Percentiles rank a stretch among this genome's conserved stretches.
These are phyloP conservation scores for Kentomonas sorsogonicus DNA, from an alignment of 208 protist genomes.

Conservation along the genomic window DNA sequence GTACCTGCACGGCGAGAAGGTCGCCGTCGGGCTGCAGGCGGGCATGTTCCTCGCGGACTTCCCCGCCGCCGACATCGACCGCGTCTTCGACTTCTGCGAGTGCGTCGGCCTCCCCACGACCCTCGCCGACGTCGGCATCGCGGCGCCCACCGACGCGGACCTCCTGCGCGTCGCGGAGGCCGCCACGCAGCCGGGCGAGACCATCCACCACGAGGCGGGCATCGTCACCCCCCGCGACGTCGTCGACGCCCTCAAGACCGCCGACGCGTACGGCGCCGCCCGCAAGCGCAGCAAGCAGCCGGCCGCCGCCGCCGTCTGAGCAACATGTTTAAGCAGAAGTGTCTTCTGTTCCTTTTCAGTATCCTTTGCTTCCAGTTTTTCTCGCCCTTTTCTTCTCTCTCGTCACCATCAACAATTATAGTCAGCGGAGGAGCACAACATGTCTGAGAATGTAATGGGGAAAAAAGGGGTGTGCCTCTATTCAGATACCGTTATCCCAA, in stretches of 20 bases:
- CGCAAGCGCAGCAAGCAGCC: slow-evolving; percentile 7
- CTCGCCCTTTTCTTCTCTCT: no score
- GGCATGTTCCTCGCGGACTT: slow-evolving; percentile 21
- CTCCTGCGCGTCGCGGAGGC: slow-evolving; percentile 13
- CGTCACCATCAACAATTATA: no score
- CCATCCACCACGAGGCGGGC: slow-evolving; percentile 23
- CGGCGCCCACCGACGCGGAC: slow-evolving; percentile 7
- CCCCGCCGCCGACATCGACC: slow-evolving; percentile 12
- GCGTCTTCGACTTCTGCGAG: slow-evolving; percentile 26
- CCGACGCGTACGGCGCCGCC: slow-evolving; percentile 17
- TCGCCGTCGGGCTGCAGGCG: slow-evolving; percentile 16
- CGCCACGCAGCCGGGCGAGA: slow-evolving; percentile 20
- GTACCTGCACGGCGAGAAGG: slow-evolving; percentile 29
- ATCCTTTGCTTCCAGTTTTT: no score
- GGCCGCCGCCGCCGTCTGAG: no score
- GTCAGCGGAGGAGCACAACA: no score
- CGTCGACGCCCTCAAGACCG: slow-evolving; percentile 7
- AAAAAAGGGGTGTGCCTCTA: no score
- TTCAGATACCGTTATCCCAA: no score
- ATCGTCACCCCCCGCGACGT: slow-evolving; percentile 19
- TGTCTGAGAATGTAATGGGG: no score
- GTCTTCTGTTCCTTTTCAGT: no score
- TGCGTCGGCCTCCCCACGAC: slow-evolving; percentile 22
- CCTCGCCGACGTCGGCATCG: slow-evolving; percentile 20
- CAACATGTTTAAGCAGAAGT: no score